Evolutionary conservation across 2,329 filamentous ascomycete genomes (phyloP), one percentile per base, ranked within the genome.

Genomic region (Biscogniauxia marginata): DNA sequence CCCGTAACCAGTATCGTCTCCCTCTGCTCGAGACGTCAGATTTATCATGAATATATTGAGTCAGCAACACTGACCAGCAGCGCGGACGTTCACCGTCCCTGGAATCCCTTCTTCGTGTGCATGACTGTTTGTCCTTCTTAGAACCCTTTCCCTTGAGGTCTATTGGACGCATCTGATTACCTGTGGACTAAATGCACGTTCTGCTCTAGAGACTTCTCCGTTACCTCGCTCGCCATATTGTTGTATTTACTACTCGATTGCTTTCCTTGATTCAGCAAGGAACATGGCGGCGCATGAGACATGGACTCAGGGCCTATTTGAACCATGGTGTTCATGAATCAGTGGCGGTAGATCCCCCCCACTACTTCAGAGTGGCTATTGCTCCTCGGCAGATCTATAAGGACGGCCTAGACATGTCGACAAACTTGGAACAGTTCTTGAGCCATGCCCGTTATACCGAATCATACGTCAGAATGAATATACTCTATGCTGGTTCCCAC

Each of bases 1-100:
- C 20, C 84, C 84, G 56, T 83, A 82, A 0, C 74, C 81, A 1
- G 82, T 82, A 61, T 85, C 82, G 63, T 85, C 82, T 47, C 82
- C 83, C 71, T 84, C 82, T 75, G 55, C 22, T 45, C 7, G 18
- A 39, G 19, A 8, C 4, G 30, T 56, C 13, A 58, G 46, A 24
- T 2, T 21, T 25, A 19, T 3, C 2, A 11, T 3, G 1, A 30
- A 20, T 43, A 21, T 6, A 20, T 4, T 16, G 6, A 4, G 45
- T 6, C 44, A 25, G 25, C 52, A 30, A 11, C 7, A 60, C 69
- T 64, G 16, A 70, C 70, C 70, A 21, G 61, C 49, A 18, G 67
- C 65, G 44, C 74, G 70, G 16, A 85, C 71, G 63, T 84, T 79
- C 45, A 84, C 81, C 0, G 82, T 85, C 3, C 82, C 82, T 0